phyloP scores from a whole-genome alignment of 192 early-diverging fungal species.

The Anaeromyces robustus region DNA sequence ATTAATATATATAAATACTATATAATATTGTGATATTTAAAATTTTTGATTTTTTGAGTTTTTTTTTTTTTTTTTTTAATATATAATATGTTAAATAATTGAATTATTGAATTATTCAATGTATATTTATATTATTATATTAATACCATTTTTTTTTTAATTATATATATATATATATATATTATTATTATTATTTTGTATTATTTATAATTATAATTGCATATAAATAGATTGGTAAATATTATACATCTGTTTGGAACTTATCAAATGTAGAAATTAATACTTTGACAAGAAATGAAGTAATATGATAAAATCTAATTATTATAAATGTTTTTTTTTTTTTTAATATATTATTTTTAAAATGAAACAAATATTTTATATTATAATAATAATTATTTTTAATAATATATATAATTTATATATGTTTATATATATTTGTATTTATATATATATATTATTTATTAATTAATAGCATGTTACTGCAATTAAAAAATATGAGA shows the following conservation, averaged over 20 bases:
- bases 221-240: conserved; percentile 16
- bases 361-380: too few species aligned
- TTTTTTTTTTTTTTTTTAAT: too few species aligned
- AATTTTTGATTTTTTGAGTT: conserved; percentile 21
- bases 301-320: neutral
- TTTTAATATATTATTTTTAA: too few species aligned
- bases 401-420: too few species aligned
- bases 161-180: conserved; percentile 12
- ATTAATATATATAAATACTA: neutral
- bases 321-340: too few species aligned
- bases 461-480: neutral
- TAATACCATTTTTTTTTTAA: too few species aligned
- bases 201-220: conserved; percentile 7
- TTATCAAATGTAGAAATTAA: conserved; percentile 3
- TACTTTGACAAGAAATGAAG: neutral
- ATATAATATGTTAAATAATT: too few species aligned
- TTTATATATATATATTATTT: too few species aligned
- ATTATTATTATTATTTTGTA: neutral
- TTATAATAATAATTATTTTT: too few species aligned
- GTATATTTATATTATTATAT: too few species aligned
- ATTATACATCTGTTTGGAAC: neutral
- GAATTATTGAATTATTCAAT: too few species aligned
- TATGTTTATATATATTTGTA: too few species aligned
- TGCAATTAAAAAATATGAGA: neutral
- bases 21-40: conserved; percentile 28